Conservation (phyloP, 768 basidiomycete species). For the Trametopsis cervina region DNA sequence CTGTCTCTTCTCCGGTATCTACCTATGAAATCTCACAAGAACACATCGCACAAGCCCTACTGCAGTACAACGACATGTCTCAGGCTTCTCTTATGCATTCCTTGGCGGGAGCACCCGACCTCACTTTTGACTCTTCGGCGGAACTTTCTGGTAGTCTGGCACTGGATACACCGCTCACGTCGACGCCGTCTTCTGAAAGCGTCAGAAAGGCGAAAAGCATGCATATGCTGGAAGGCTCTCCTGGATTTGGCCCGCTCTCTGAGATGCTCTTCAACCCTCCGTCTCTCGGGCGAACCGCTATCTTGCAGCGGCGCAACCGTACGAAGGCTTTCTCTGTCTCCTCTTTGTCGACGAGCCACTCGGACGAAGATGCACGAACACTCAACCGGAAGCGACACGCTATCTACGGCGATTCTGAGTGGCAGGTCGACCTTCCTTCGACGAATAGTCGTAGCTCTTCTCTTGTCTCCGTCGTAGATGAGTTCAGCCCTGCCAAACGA, state of each 20-base stretch:
- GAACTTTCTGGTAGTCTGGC: not conserved
- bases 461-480: not conserved
- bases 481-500: not conserved
- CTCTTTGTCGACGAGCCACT: not conserved
- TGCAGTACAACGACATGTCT: not conserved
- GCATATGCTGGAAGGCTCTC: not conserved
- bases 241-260: not conserved
- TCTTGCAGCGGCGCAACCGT: not conserved
- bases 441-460: not conserved
- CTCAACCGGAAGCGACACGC: slow-evolving; percentile 9
- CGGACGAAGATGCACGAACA: not conserved
- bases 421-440: slow-evolving; percentile 1
- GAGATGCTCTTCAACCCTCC: not conserved
- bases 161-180: slow-evolving; percentile 5
- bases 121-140: slow-evolving; percentile 3
- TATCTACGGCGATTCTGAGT: slow-evolving; percentile 8
- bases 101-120: not conserved
- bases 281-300: not conserved
- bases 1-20: not conserved
- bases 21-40: not conserved
- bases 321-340: slow-evolving; percentile 6
- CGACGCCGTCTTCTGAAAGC: slow-evolving; percentile 8
- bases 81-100: not conserved
- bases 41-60: not conserved
- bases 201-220: slow-evolving; percentile 9